Base-by-base conservation (phyloP, 345 rosid species). In the Ceriops decandra region DNA sequence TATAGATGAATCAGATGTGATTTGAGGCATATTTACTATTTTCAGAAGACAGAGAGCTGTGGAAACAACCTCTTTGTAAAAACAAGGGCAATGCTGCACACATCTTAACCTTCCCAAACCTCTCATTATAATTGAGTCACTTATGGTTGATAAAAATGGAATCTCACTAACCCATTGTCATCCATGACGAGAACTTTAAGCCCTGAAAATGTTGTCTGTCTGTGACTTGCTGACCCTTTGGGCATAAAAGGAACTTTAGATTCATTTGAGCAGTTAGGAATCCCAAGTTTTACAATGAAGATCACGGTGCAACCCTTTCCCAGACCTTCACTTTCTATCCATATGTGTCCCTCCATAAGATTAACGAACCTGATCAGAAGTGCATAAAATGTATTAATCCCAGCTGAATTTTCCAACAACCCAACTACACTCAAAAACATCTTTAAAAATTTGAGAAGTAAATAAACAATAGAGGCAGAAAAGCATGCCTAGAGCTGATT, bases 161-260 rank as follows among this genome's bases (percentile, higher is more conserved):
- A 33, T 60, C 30, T 67, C 66, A 83, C 98, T 76, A 38, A 92
- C 99, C 96, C 79, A 8, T 88, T 92, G 53, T 87, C 95, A 64
- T 92, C 99, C 97, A 95, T 84, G 54, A 95, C 87, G 75, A 95
- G 84, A 74, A 90, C 98, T 83, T 90, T 95, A 57, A 92, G 98
- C 74, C 99, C 98, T 35, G 81, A 64, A 84, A 92, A 90, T 70
- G 78, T 74, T 51, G 79, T 70, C 64, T 79, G 95, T 32, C 74
- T 83, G 26, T 83, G 87, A 82, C 59, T 80, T 38, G 80, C 74
- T 64, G 87, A 70, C 64, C 19, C 68, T 76, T 80, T 81, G 7
- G 81, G 77, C 57, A 82, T 56, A 33, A 78, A 80, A 0, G 81
- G 67, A 38, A 70, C 80, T 71, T 87, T 87, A 20, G 90, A 77